phyloP scores from a whole-genome alignment of 2,329 filamentous ascomycete genomes.

The Diplodia sapinea region DNA sequence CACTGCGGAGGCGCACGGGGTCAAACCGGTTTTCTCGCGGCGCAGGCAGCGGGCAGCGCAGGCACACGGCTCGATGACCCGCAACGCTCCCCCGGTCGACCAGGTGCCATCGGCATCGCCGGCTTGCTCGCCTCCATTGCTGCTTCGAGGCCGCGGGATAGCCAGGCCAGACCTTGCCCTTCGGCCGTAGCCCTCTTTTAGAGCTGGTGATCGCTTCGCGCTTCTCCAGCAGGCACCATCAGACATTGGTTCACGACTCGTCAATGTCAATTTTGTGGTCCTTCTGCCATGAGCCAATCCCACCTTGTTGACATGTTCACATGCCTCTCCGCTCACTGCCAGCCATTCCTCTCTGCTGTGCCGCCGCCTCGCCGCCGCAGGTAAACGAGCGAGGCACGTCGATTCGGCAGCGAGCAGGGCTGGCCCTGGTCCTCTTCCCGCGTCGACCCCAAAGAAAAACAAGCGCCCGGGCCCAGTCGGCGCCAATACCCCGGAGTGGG shows the following conservation, averaged over 20 bases:
- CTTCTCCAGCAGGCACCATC: too few species aligned
- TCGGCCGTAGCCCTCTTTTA: slow-evolving; percentile 8
- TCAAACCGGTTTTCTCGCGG: slow-evolving; percentile 14
- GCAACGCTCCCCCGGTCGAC: not conserved
- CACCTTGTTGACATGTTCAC: not conserved
- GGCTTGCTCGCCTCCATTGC: slow-evolving; percentile 15
- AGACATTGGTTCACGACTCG: too few species aligned
- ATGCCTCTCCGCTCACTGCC: not conserved
- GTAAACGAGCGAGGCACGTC: slow-evolving; percentile 20
- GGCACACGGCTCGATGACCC: slow-evolving; percentile 7
- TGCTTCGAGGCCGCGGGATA: not conserved
- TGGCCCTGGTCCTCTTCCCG: slow-evolving; percentile 1
- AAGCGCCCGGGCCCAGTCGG: slow-evolving; percentile 4
- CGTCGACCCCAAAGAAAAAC: not conserved
- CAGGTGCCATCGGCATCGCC: slow-evolving; percentile 17
- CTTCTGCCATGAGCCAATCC: too few species aligned
- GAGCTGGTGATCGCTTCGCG: slow-evolving; percentile 2
- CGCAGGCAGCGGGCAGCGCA: not conserved
- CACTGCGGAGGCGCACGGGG: not conserved
- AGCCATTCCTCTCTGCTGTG: not conserved
- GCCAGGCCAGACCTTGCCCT: slow-evolving; percentile 7
- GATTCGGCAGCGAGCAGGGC: slow-evolving; percentile 25
- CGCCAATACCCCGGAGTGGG: slow-evolving; percentile 1
- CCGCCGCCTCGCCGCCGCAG: slow-evolving; percentile 5
- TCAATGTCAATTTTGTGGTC: too few species aligned